phyloP scores from a whole-genome alignment of 306 rosid species.

The Corylus heterophylla region DNA sequence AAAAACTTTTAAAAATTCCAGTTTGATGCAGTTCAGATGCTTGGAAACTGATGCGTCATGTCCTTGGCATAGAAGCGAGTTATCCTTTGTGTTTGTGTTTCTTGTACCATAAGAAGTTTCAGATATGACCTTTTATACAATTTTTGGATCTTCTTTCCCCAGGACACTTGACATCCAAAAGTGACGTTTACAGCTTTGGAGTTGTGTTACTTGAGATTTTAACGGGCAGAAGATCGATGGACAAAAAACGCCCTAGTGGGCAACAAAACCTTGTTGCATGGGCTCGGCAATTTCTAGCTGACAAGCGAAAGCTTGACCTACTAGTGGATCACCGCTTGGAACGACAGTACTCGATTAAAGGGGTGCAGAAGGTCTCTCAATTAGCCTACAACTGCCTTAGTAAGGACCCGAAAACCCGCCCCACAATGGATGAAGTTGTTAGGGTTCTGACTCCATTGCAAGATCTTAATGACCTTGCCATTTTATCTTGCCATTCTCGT shows the following conservation, averaged over 20 bases:
- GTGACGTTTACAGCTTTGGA: constrained; percentile 96
- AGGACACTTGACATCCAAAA: constrained; percentile 95
- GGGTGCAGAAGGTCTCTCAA: constrained; percentile 86
- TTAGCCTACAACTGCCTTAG: constrained; percentile 78
- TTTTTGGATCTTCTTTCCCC: constrained; percentile 31
- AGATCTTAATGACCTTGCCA: constrained; percentile 82
- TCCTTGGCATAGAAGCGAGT: not conserved
- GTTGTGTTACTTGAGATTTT: constrained; percentile 89
- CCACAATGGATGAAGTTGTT: constrained; percentile 91
- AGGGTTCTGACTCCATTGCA: constrained; percentile 76
- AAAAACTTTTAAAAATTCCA: not conserved
- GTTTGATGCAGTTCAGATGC: not conserved
- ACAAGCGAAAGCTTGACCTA: constrained; percentile 74
- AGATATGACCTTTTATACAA: constrained; percentile 21
- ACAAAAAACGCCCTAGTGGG: constrained; percentile 91
- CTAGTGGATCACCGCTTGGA: constrained; percentile 89
- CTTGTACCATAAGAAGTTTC: constrained; percentile 14
- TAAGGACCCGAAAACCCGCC: constrained; percentile 84
- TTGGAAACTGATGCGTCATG: not conserved
- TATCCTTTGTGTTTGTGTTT: not conserved
- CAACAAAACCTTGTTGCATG: constrained; percentile 91
- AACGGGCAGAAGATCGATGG: constrained; percentile 97
- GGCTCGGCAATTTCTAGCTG: constrained; percentile 88
- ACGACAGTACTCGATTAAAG: constrained; percentile 79
- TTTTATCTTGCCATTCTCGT: constrained; percentile 71